Evolutionary conservation across 139 green algal species (phyloP).

Genomic region (Chara braunii): DNA sequence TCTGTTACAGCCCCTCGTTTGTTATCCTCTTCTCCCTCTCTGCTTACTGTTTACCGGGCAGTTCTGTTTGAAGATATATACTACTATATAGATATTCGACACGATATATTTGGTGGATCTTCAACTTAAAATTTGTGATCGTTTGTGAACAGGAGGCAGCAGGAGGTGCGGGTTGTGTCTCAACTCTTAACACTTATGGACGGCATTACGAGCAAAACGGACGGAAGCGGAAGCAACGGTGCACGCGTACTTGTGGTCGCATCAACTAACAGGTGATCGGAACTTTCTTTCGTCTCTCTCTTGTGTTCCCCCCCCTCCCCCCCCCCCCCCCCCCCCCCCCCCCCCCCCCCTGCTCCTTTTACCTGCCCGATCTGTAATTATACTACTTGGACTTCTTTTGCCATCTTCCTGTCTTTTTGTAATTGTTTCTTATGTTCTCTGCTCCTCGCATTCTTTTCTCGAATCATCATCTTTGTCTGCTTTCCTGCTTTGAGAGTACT

Average conservation of each 20-base stretch:
- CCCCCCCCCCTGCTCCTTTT: not conserved
- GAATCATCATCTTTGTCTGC: not conserved
- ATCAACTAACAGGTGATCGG: conserved; percentile 62
- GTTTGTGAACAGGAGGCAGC: conserved; percentile 29
- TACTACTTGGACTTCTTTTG: not conserved
- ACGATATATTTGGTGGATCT: not conserved
- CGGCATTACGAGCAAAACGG: conserved; percentile 28
- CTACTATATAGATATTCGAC: too few relatives aligned
- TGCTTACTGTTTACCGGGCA: too few relatives aligned
- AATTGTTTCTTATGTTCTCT: not conserved
- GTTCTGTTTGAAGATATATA: too few relatives aligned
- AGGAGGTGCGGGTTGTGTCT: conserved; percentile 77
- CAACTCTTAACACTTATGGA: conserved; percentile 94
- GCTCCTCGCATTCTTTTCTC: not conserved
- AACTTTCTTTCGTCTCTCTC: conserved; percentile 1
- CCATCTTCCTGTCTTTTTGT: conserved; percentile 3
- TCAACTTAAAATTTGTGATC: not conserved
- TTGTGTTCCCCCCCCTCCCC: not conserved
- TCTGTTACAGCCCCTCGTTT: too few relatives aligned
- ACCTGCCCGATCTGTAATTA: not conserved
- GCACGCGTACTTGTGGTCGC: conserved; percentile 64
- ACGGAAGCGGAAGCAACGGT: conserved; percentile 14
- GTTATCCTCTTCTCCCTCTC: too few relatives aligned
- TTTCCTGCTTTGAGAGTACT: too few relatives aligned
- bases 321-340: not conserved